Evolutionary conservation across 1,284 basidiomycete genomes (phyloP), one percentile per base, ranked within the genome.

Genomic region (Marasmius sp.): DNA sequence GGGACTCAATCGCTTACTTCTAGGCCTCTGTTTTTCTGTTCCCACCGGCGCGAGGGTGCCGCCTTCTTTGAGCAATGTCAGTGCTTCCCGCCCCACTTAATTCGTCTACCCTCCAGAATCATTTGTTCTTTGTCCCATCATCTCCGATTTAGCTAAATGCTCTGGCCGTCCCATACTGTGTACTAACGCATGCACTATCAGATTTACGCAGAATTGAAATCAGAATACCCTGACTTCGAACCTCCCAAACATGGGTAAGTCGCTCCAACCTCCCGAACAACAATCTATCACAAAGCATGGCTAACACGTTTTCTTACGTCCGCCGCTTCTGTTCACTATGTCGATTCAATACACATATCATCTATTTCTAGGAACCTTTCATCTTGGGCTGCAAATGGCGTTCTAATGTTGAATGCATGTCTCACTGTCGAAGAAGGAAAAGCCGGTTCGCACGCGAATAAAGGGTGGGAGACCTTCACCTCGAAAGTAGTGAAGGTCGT

Each of bases 361-460:
- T 61, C 65, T 56, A 52, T 57, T 57, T 61, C 66, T 57, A 93
- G 95, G 61, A 93, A 94, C 72, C 81, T 98, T 50, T 86, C 86
- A 10, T 77, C 83, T 22, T 96, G 94, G 92, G 94, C 95, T 1
- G 82, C 87, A 64, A 90, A 92, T 66, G 96, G 96, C 45, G 95
- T 98, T 39, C 80, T 98, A 56, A 84, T 98, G 71, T 85, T 98
- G 58, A 98, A 98, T 77, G 93, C 95, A 2, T 92, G 90, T 64
- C 81, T 98, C 38, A 96, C 94, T 1, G 94, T 97, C 36, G 84
- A 85, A 60, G 89, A 91, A 1, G 82, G 84, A 62, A 70, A 85
- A 63, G 87, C 95, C 2, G 92, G 86, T 43, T 95, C 94, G 54
- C 96, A 98, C 74, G 85, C 89, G 41, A 85, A 85, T 65, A 87